These are phyloP conservation scores for Boletales sp. DNA, from an alignment of 768 basidiomycete species.

Conservation along the genomic window DNA sequence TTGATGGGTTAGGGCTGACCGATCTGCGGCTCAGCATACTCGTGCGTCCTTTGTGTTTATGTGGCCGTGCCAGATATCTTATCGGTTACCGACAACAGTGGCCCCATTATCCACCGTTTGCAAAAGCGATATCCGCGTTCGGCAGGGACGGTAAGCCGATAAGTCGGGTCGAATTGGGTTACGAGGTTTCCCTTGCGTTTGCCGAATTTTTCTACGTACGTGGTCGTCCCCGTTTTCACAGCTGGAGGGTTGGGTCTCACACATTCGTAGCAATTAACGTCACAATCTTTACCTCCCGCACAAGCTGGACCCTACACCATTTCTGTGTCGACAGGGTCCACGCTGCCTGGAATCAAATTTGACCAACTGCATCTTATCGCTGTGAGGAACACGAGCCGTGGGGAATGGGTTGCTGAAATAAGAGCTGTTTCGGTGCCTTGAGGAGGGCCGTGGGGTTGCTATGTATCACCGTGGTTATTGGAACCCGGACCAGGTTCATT, in stretches of 20 bases:
- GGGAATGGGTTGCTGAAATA: conserved; percentile 28
- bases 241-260: conserved; percentile 2
- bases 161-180: conserved; percentile 23
- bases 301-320: conserved; percentile 20
- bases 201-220: conserved; percentile 29
- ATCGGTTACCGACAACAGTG: conserved; percentile 14
- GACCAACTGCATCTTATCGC: conserved; percentile 23
- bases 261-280: conserved; percentile 17
- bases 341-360: conserved; percentile 18
- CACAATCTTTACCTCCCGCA: conserved; percentile 4
- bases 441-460: conserved; percentile 8
- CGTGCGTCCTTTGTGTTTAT: conserved; percentile 9
- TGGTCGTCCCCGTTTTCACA: neutral
- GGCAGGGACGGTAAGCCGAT: conserved; percentile 15
- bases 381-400: conserved; percentile 25
- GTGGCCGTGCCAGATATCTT: neutral
- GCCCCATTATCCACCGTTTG: conserved; percentile 24
- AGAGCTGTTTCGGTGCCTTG: conserved; percentile 16
- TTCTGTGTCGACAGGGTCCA: conserved; percentile 8
- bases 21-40: conserved; percentile 20
- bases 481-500: neutral
- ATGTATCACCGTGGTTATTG: neutral
- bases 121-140: conserved; percentile 21
- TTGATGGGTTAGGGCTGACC: conserved; percentile 18
- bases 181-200: conserved; percentile 27